Base-by-base conservation (phyloP, 2,329 filamentous ascomycete genomes). In the Capronia epimyces region DNA sequence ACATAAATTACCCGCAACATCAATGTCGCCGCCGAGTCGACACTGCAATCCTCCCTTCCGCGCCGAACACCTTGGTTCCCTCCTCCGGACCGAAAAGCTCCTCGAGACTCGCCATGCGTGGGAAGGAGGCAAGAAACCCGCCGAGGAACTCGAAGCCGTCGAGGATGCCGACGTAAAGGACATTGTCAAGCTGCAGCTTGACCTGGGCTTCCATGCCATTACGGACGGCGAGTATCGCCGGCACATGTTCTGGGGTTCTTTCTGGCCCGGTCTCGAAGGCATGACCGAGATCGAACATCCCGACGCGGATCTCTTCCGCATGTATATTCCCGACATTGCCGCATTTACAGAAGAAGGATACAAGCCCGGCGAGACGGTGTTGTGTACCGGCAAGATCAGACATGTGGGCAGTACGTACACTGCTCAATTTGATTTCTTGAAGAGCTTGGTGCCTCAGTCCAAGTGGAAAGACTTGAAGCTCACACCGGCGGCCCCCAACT, bases 21-120 rank as follows among this genome's bases (percentile, higher is more conserved):
- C 7, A 15, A 51, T 51, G 49, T 46, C 49, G 22, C 22, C 43
- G 12, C 15, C 49, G 3, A 46, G 3, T 3, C 12, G 44, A 9
- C 53, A 56, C 49, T 39, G 50, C 24, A 42, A 49, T 16, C 78
- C 80, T 37, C 83, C 81, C 44, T 87, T 86, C 69, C 79, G 85
- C 64, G 82, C 83, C 54, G 84, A 88, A 68, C 84, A 87, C 60
- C 76, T 86, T 50, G 84, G 84, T 45, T 87, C 83, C 15, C 73
- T 87, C 31, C 77, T 87, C 51, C 81, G 84, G 20, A 83, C 84
- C 1, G 67, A 79, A 43, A 69, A 76, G 46, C 76, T 88, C 20
- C 73, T 85, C n/a, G 71, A 79, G 34, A 78, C 78, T 45, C 75
- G 84, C 66, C 71, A 75, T 58, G 66, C 77, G 64, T 67, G 75